phyloP scores from a whole-genome alignment of 2,329 filamentous ascomycete species.

The Colletotrichum kahawae region DNA sequence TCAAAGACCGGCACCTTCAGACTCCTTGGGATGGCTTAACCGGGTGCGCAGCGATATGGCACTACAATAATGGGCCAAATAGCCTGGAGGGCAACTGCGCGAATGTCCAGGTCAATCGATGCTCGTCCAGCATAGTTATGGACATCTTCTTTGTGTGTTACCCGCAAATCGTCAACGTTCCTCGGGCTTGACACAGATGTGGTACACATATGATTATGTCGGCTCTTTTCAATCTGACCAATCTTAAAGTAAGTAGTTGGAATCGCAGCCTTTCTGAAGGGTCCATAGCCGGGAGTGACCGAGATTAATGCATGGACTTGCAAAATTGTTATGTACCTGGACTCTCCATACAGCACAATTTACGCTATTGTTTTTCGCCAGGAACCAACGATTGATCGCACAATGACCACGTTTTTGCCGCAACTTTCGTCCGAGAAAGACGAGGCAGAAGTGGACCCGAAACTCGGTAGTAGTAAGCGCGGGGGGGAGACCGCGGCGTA shows the following conservation, averaged over 20 bases:
- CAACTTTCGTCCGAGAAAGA: background rate
- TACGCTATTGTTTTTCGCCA: background rate
- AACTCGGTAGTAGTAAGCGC: background rate
- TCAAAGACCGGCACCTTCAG: background rate
- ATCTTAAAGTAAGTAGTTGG: background rate
- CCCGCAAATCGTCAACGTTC: background rate
- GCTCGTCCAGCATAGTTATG: fast-evolving
- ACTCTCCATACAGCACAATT: background rate
- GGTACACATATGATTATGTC: background rate
- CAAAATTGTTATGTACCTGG: background rate
- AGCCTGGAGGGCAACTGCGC: background rate
- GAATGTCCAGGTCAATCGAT: fast-evolving
- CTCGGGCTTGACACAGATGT: background rate
- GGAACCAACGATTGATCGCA: background rate
- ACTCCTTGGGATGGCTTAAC: background rate
- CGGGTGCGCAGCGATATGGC: background rate
- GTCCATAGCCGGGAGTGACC: background rate
- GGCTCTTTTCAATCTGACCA: background rate
- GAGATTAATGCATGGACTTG: background rate
- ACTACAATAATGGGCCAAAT: fast-evolving
- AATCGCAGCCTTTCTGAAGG: background rate
- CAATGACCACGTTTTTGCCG: background rate
- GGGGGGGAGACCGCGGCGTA: background rate
- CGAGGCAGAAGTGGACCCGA: background rate
- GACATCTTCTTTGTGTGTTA: background rate